Conservation (phyloP, 2,329 filamentous ascomycete species). For the Cladosporium cucumerinum region DNA sequence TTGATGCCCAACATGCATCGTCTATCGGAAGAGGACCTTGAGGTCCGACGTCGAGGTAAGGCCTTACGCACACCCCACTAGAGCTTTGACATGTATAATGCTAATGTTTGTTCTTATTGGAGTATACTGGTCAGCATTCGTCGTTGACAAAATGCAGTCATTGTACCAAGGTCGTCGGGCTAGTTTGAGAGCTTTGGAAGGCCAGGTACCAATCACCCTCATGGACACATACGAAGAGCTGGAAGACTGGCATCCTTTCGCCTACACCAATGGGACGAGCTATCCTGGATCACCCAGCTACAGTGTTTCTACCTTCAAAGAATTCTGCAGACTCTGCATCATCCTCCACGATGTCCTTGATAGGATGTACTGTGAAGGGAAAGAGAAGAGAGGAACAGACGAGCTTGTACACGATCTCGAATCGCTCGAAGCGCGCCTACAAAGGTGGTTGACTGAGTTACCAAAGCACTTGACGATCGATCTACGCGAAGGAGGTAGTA, state of each 20-base stretch:
- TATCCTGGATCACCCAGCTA: conserved; percentile 15
- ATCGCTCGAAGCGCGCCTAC: background rate
- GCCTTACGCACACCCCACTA: too few species aligned
- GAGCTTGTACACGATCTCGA: background rate
- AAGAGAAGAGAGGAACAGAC: conserved; percentile 9
- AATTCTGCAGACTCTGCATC: conserved; percentile 9
- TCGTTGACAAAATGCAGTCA: conserved; percentile 15
- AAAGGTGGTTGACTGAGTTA: background rate
- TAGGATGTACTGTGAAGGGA: conserved; percentile 10
- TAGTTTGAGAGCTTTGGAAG: conserved; percentile 1
- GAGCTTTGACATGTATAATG: too few species aligned
- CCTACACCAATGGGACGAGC: conserved; percentile 9
- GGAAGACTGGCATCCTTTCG: conserved; percentile 11
- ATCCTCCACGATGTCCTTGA: conserved; percentile 7
- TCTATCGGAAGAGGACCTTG: conserved; percentile 18
- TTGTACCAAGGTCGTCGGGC: conserved; percentile 12
- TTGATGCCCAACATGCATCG: conserved; percentile 31
- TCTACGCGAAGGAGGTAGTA: background rate
- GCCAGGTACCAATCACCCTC: conserved; percentile 7
- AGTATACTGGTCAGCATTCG: conserved; percentile 16
- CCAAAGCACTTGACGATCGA: conserved; percentile 10
- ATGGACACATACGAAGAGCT: conserved; percentile 14
- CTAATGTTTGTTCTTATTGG: background rate
- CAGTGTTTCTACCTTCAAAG: conserved; percentile 13
- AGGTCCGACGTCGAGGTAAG: conserved; percentile 9